Conservation (phyloP, 1,284 basidiomycete species). For the Pterulicium gracile region DNA sequence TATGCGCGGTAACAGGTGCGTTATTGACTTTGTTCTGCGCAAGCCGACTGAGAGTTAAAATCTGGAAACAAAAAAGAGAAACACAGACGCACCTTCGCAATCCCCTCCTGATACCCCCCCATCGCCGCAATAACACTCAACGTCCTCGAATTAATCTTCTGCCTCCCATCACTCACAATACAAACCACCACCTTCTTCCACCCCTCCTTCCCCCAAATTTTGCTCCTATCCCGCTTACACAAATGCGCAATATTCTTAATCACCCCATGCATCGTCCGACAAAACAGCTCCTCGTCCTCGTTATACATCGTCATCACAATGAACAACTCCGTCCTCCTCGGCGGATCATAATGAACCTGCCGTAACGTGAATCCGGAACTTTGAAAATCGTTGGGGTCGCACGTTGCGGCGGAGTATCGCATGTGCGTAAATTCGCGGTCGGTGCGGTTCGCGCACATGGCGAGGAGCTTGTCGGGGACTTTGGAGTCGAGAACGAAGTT, state of each 20-base stretch:
- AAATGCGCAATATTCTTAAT: slow-evolving; percentile 82
- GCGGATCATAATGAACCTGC: slow-evolving; percentile 69
- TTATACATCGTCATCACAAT: slow-evolving; percentile 79
- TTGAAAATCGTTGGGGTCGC: slow-evolving; percentile 67
- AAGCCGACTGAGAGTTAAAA: neutral
- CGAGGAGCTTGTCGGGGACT: slow-evolving; percentile 59
- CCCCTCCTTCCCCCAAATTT: slow-evolving; percentile 93
- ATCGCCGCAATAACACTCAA: slow-evolving; percentile 53
- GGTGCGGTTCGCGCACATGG: slow-evolving; percentile 46
- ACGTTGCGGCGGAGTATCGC: slow-evolving; percentile 73
- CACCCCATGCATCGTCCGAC: slow-evolving; percentile 85
- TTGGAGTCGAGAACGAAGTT: slow-evolving; percentile 67
- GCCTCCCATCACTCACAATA: slow-evolving; percentile 38
- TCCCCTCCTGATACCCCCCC: slow-evolving; percentile 71
- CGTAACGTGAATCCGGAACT: slow-evolving; percentile 55
- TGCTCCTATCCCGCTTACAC: slow-evolving; percentile 73
- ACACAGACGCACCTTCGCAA: slow-evolving; percentile 59
- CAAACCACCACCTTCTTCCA: slow-evolving; percentile 60
- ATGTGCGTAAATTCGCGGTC: slow-evolving; percentile 75
- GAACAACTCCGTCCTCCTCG: slow-evolving; percentile 73
- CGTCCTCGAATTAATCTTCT: slow-evolving; percentile 47
- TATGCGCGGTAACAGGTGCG: slow-evolving; percentile 81
- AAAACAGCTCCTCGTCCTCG: slow-evolving; percentile 70
- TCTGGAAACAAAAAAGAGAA: slow-evolving; percentile 1
- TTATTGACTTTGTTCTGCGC: slow-evolving; percentile 71